Evolutionary conservation across 176 grass and related monocot species (phyloP).

Genomic region (Aegilops bicornis): DNA sequence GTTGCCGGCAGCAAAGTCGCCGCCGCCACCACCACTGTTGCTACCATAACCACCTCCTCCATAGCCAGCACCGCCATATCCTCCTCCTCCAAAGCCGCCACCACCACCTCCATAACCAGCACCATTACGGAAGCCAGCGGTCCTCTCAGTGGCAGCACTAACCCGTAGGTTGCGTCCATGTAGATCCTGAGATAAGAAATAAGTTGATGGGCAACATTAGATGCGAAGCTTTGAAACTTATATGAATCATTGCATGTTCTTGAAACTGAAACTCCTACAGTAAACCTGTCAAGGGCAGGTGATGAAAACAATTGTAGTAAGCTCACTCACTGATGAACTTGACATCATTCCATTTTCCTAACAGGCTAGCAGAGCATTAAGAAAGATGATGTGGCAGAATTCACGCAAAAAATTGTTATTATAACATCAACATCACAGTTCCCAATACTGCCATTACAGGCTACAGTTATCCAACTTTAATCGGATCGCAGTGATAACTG

Average conservation of each 20-base stretch:
- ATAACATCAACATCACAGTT: not conserved
- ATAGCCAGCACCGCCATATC: not conserved
- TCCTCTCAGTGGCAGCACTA: conserved; percentile 59
- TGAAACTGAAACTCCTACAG: not conserved
- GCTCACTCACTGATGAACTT: not conserved
- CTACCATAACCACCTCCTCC: conserved; percentile 3
- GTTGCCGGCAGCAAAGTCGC: conserved; percentile 7
- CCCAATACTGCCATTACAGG: not conserved
- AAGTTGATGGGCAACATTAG: not conserved
- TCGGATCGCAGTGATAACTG: not conserved
- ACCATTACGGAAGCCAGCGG: conserved; percentile 27
- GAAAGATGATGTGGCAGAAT: not conserved
- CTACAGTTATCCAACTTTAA: not conserved
- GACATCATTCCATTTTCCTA: not conserved
- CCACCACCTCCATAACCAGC: not conserved
- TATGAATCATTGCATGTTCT: not conserved
- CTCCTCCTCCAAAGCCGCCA: not conserved
- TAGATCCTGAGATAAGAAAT: conserved; percentile 39
- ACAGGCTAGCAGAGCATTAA: not conserved
- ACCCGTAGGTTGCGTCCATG: conserved; percentile 55
- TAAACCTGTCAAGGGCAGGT: not conserved
- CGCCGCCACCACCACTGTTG: not conserved
- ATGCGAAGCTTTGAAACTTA: not conserved
- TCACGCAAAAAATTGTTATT: not conserved
- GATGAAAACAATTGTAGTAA: not conserved